phyloP scores from a whole-genome alignment of 1,284 basidiomycete genomes.

The Sanghuangporus sanghuang region DNA sequence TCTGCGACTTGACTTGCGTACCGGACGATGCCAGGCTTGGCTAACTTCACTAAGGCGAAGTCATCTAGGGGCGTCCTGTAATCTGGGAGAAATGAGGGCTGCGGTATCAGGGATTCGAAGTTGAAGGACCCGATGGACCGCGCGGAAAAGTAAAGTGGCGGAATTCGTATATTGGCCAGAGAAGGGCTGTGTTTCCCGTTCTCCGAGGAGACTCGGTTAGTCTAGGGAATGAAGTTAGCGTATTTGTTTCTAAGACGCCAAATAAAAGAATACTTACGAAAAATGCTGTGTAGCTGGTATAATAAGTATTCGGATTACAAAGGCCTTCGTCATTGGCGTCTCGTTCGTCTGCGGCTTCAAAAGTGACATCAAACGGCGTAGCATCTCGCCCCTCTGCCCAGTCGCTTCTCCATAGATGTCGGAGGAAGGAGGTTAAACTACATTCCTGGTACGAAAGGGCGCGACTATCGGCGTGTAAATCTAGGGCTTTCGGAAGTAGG shows the following conservation, averaged over 20 bases:
- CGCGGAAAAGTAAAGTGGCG: constrained; percentile 26
- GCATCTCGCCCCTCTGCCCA: constrained; percentile 46
- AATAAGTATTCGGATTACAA: constrained; percentile 34
- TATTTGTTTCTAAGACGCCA: too few species aligned
- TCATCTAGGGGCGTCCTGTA: neutral
- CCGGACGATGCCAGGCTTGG: neutral
- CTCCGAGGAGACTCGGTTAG: constrained; percentile 5
- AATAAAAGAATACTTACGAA: constrained; percentile 29
- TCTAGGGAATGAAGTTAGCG: neutral
- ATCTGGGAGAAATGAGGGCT: constrained; percentile 30
- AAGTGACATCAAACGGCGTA: constrained; percentile 45
- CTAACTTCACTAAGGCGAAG: neutral
- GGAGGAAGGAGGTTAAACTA: constrained; percentile 29
- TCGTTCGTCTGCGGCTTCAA: constrained; percentile 40
- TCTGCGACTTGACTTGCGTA: too few species aligned
- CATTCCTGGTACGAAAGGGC: constrained; percentile 35
- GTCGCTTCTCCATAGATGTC: constrained; percentile 41
- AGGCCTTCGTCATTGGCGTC: constrained; percentile 36
- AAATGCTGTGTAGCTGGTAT: constrained; percentile 37
- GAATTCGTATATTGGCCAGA: constrained; percentile 13
- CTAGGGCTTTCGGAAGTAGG: constrained; percentile 33
- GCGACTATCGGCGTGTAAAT: constrained; percentile 42
- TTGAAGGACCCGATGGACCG: constrained; percentile 31
- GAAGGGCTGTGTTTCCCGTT: constrained; percentile 7
- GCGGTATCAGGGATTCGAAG: constrained; percentile 31